Percentiles rank a stretch among this genome's conserved stretches.
Conservation (phyloP, 805 yeast genomes). For the Candida peoriensis region DNA sequence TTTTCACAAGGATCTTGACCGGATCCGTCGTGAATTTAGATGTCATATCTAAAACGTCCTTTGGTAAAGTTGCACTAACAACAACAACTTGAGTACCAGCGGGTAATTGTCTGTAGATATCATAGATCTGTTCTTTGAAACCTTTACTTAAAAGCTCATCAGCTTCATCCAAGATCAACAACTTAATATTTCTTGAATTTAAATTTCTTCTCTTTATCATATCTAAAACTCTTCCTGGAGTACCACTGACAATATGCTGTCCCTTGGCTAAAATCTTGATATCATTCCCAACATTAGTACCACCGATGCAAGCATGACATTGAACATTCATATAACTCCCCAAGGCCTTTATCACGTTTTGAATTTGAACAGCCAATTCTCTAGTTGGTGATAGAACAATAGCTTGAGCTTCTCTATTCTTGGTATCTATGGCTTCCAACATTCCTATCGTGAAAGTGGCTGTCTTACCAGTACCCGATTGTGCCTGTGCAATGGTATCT, state of each 20-base stretch:
- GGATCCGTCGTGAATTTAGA: slow-evolving; percentile 91
- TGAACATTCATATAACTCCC: slow-evolving; percentile 86
- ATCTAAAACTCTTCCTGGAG: slow-evolving; percentile 94
- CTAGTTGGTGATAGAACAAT: slow-evolving; percentile 92
- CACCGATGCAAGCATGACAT: slow-evolving; percentile 93
- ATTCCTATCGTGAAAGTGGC: slow-evolving; percentile 96
- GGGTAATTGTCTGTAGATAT: slow-evolving; percentile 81
- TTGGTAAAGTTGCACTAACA: slow-evolving; percentile 91
- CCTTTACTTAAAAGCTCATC: slow-evolving; percentile 93
- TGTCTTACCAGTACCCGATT: slow-evolving; percentile 98
- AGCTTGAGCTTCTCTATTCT: slow-evolving; percentile 76
- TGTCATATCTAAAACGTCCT: slow-evolving; percentile 88
- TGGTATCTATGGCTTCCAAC: slow-evolving; percentile 78
- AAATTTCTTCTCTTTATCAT: slow-evolving; percentile 81
- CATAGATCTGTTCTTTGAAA: slow-evolving; percentile 92
- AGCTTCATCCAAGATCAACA: slow-evolving; percentile 93
- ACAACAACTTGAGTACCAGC: slow-evolving; percentile 86
- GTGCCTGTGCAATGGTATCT: slow-evolving; percentile 98
- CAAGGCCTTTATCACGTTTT: slow-evolving; percentile 76
- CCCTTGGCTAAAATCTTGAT: slow-evolving; percentile 70
- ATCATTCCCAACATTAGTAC: slow-evolving; percentile 80
- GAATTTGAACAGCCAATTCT: slow-evolving; percentile 92
- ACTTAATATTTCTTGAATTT: slow-evolving; percentile 70
- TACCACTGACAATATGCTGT: slow-evolving; percentile 90
- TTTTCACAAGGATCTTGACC: slow-evolving; percentile 86